Base-by-base conservation (phyloP, 2,329 filamentous ascomycete genomes). In the Colletotrichum tabaci region DNA sequence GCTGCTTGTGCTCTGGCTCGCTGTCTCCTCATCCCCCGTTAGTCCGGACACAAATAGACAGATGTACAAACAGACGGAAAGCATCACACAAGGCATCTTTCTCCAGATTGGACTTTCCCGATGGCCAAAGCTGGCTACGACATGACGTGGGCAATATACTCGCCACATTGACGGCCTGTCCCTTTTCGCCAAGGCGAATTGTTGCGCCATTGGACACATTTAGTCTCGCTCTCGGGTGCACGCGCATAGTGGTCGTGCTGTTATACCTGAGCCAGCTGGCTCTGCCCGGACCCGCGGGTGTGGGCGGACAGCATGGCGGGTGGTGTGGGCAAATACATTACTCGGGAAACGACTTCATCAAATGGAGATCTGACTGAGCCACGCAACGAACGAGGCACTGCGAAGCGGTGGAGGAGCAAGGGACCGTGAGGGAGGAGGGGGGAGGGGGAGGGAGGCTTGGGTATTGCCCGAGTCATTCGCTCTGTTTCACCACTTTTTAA, bases 121-220 rank as follows among this genome's bases (percentile, higher is more conserved):
- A 50, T 65, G 8, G 13, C 44, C 38, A 12, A 26, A 10, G 26
- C 26, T 35, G 30, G n/a, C 50, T 46, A 53, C 58, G 26, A 55
- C 65, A 55, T 49, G 58, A 52, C 18, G 69, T 64, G 40, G 58
- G 69, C 64, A 65, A 64, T 58, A 47, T 60, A 47, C 46, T 61
- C 46, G 53, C n/a, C 40, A 44, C 47, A 16, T n/a, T 60, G 65
- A 55, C 47, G 58, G 65, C 47, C 49, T 55, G 58, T 69, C 65
- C 60, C 47, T 69, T 63, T 72, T 69, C 21, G 69, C 69, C 65
- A 69, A 69, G 69, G 56, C 69, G 44, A 44, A 52, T 12, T 26
- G 35, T 47, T 4, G 42, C 21, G 60, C 35, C 57, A 38, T 18
- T 38, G 8, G 15, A 26, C 50, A 50, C 42, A 38, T 10, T 53